Conservation (phyloP, 2,329 filamentous ascomycete species). For the Aureobasidium sp. region DNA sequence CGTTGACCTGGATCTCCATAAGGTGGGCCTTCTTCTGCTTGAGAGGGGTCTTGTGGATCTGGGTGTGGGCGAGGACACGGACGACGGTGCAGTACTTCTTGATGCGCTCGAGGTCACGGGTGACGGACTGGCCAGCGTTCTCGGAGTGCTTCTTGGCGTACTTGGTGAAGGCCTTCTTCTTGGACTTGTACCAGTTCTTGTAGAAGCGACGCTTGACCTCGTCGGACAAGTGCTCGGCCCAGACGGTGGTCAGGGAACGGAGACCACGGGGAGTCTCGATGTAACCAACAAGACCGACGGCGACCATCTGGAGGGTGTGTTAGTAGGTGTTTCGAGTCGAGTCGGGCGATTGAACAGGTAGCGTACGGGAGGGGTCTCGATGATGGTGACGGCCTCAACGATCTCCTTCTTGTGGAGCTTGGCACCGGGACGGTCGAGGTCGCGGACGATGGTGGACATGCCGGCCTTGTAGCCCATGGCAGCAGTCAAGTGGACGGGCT, state of each 20-base stretch:
- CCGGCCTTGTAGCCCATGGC: slow-evolving; percentile 99
- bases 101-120: slow-evolving; percentile 97
- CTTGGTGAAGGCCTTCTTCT: slow-evolving; percentile 99
- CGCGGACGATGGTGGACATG: slow-evolving; percentile 99
- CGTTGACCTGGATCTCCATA: slow-evolving; percentile 99
- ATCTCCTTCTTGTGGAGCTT: slow-evolving; percentile 99
- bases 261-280: slow-evolving; percentile 99
- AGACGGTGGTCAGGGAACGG: slow-evolving; percentile 97
- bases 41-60: slow-evolving; percentile 97
- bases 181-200: slow-evolving; percentile 99
- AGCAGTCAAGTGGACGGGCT: slow-evolving; percentile 97
- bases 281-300: slow-evolving; percentile 99
- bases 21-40: slow-evolving; percentile 99
- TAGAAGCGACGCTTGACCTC: slow-evolving; percentile 99
- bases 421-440: slow-evolving; percentile 96
- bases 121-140: slow-evolving; percentile 81
- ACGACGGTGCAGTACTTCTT: slow-evolving; percentile 99
- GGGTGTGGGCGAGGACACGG: slow-evolving; percentile 97
- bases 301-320: slow-evolving; percentile 70
- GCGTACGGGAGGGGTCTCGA: slow-evolving; percentile 84
- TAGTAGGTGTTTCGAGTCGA: not conserved
- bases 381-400: slow-evolving; percentile 79
- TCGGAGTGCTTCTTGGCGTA: slow-evolving; percentile 99
- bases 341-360: not conserved
- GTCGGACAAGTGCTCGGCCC: slow-evolving; percentile 98